phyloP scores from a whole-genome alignment of 345 rosid species.

The Linum tenue region DNA sequence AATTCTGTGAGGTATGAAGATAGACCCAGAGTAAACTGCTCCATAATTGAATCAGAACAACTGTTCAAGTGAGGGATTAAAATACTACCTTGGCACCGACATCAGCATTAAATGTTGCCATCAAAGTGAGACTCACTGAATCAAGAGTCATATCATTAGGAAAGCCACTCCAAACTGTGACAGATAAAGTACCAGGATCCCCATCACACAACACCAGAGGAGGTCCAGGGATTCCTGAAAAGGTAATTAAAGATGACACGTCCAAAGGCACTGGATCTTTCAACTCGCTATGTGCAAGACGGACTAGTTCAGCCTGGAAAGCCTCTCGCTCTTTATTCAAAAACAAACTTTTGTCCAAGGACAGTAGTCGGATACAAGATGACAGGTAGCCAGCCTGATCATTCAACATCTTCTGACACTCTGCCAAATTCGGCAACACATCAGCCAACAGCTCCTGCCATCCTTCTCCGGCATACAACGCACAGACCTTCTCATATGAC shows the following conservation, averaged over 20 bases:
- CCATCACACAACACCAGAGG: constrained; percentile 87
- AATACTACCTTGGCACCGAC: constrained; percentile 69
- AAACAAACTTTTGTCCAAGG: constrained; percentile 79
- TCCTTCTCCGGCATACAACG: constrained; percentile 91
- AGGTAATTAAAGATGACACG: constrained; percentile 84
- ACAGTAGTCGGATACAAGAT: constrained; percentile 85
- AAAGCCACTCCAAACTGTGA: constrained; percentile 94
- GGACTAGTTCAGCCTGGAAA: constrained; percentile 83
- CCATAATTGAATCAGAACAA: constrained; percentile 15
- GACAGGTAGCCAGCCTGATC: constrained; percentile 93
- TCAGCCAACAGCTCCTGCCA: constrained; percentile 98
- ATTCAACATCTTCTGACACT: constrained; percentile 85
- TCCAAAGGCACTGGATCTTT: constrained; percentile 88
- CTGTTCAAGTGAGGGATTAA: no score
- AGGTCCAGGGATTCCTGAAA: constrained; percentile 87
- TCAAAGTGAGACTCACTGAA: constrained; percentile 79
- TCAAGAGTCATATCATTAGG: constrained; percentile 94
- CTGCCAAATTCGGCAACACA: constrained; percentile 83
- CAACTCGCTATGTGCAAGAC: constrained; percentile 90
- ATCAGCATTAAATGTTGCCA: constrained; percentile 73
- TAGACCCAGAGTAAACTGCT: constrained; percentile 5
- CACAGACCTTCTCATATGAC: constrained; percentile 94
- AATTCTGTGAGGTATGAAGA: constrained; percentile 7
- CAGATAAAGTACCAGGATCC: constrained; percentile 81
- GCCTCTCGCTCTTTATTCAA: constrained; percentile 78